Evolutionary conservation across 2,329 filamentous ascomycete species (phyloP), one percentile per base, ranked within the genome.

Genomic region (Cladophialophora bantiana): DNA sequence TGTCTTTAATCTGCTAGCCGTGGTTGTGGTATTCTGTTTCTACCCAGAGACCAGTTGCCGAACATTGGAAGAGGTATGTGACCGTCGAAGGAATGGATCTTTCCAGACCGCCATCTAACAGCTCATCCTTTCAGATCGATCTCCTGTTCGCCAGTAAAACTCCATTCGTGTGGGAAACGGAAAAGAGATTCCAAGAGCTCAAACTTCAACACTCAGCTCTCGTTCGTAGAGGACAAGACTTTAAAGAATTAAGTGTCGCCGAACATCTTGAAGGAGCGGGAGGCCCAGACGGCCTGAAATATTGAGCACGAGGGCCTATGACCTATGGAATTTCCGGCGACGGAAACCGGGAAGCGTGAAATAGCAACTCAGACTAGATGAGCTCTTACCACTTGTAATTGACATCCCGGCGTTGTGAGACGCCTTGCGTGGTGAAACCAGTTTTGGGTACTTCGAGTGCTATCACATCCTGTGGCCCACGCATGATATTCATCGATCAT

Each of bases 1-100:
- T 0, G 87, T 84, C 3, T 86, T 84, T 74, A 93, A 92, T 73
- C 77, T 88, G 7, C 76, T 90, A 32, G 84, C 85, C 0, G 88
- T 93, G 4, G 85, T 88, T 0, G 86, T 91, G 77, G 87, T 92
- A 0, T 93, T 88, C 88, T 88, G 88, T 0, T 74, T 93, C 0
- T 93, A 92, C 65, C 90, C 90, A 0, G 90, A 93, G 75, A 90
- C 87, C 2, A 91, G 89, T 74, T 88, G 91, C 75, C 84, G 90
- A 0, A 92, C 89, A 0, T 80, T 93, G 0, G 90, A 93, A 73
- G 89, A 45, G 40, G 40, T 45, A 45, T 18, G 40, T 45, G 40
- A 9, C 40, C n/a, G n/a, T 15, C 10, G 20, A 54, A 54, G 12
- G 5, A 45, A 45, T 18, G 1, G 15, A 18, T 9, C 5, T 18